A percentile compares a stretch with the other conserved stretches of the same genome.
phyloP scores from a whole-genome alignment of 352 stramenopile species.

The Phytopythium ostracodes region DNA sequence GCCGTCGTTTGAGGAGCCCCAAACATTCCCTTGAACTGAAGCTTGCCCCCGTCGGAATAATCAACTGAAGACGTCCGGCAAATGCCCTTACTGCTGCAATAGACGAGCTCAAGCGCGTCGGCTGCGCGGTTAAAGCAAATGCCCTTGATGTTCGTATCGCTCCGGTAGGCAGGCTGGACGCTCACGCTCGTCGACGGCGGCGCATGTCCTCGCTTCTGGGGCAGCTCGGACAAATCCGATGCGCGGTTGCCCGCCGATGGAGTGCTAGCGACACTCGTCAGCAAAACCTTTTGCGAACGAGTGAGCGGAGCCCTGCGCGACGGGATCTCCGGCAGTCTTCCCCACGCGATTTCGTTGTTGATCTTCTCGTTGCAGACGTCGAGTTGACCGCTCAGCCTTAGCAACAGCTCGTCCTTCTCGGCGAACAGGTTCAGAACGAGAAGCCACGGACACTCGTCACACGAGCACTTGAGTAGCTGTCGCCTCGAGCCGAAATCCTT shows the following conservation, averaged over 20 bases:
- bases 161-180: slow-evolving; percentile 69
- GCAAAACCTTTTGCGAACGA: slow-evolving; percentile 59
- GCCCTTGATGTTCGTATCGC: slow-evolving; percentile 78
- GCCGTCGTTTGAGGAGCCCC: slow-evolving; percentile 40
- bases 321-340: slow-evolving; percentile 56
- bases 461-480: slow-evolving; percentile 64
- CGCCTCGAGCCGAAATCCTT: slow-evolving; percentile 25
- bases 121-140: slow-evolving; percentile 76
- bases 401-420: slow-evolving; percentile 68
- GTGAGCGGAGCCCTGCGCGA: slow-evolving; percentile 58
- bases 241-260: slow-evolving; percentile 26
- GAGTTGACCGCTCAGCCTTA: slow-evolving; percentile 61
- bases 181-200: slow-evolving; percentile 17
- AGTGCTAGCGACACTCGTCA: slow-evolving; percentile 41
- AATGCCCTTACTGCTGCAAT: slow-evolving; percentile 76
- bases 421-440: slow-evolving; percentile 67
- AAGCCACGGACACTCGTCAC: slow-evolving; percentile 68
- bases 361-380: slow-evolving; percentile 77
- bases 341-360: slow-evolving; percentile 68
- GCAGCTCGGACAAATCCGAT: slow-evolving; percentile 47
- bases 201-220: slow-evolving; percentile 48
- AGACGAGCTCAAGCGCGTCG: slow-evolving; percentile 55
- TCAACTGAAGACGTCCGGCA: slow-evolving; percentile 59
- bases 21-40: slow-evolving; percentile 82
- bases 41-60: slow-evolving; percentile 64